Conservation (phyloP, 1,284 basidiomycete genomes). For the Papiliotrema laurentii region DNA sequence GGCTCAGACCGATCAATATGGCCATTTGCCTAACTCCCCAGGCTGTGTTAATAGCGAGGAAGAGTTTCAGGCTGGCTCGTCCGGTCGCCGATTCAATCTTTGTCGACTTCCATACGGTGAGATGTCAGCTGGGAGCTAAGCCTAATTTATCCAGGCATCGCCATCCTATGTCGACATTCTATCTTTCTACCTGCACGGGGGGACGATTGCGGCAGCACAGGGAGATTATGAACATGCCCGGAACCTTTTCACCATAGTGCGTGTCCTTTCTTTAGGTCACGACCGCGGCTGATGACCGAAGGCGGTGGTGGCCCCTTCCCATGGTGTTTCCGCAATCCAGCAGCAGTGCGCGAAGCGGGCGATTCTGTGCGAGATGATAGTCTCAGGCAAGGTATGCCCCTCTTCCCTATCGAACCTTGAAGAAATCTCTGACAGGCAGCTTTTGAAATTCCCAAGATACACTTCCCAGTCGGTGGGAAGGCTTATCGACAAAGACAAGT, state of each 20-base stretch:
- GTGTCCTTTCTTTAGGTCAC: conserved; percentile 4
- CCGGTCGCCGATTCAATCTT: too few species aligned
- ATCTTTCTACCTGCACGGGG: conserved; percentile 42
- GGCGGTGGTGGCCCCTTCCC: conserved; percentile 32
- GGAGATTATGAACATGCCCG: conserved; percentile 22
- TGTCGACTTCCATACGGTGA: too few species aligned
- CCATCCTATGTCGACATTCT: conserved; percentile 35
- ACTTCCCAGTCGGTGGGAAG: conserved; percentile 21
- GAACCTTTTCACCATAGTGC: conserved; percentile 30
- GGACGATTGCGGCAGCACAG: conserved; percentile 26
- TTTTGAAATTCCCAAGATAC: conserved; percentile 28
- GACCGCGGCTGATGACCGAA: conserved; percentile 6
- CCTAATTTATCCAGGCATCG: too few species aligned
- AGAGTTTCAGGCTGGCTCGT: too few species aligned
- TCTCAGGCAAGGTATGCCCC: conserved; percentile 28
- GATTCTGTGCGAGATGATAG: conserved; percentile 36
- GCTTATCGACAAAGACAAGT: conserved; percentile 25
- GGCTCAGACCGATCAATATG: too few species aligned
- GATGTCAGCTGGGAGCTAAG: too few species aligned
- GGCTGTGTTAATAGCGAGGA: too few species aligned
- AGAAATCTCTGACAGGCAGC: conserved; percentile 6
- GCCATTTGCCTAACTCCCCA: too few species aligned
- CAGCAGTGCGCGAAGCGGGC: conserved; percentile 38
- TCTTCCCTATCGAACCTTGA: neutral
- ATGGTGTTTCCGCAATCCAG: conserved; percentile 36